A percentile compares a stretch with the other conserved stretches of the same genome.
Evolutionary conservation across 2,329 filamentous ascomycete species (phyloP).

Genomic region (Pyricularia sp.): DNA sequence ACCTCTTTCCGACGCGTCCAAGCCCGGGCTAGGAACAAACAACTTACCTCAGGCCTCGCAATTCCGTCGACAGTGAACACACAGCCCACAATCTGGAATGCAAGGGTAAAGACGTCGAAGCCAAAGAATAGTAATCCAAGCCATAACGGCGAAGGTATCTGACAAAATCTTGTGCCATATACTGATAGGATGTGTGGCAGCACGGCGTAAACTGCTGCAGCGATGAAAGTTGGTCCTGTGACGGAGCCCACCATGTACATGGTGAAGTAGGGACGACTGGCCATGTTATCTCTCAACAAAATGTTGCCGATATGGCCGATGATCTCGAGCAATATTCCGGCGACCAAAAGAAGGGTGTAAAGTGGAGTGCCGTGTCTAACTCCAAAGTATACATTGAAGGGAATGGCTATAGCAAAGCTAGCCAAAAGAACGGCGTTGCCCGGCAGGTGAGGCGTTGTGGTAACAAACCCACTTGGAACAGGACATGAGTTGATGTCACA

Average conservation of each 20-base stretch:
- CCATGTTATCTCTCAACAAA: slow-evolving; percentile 7
- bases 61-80: slow-evolving; percentile 24
- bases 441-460: slow-evolving; percentile 21
- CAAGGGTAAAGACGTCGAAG: slow-evolving; percentile 21
- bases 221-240: slow-evolving; percentile 32
- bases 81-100: slow-evolving; percentile 23
- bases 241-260: slow-evolving; percentile 33
- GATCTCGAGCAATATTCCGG: slow-evolving; percentile 8
- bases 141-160: slow-evolving; percentile 20
- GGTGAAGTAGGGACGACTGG: slow-evolving; percentile 17
- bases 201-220: slow-evolving; percentile 28
- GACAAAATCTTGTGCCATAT: slow-evolving; percentile 29
- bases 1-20: background rate
- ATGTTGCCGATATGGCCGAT: slow-evolving; percentile 9
- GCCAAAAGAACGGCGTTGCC: slow-evolving; percentile 28
- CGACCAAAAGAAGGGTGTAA: slow-evolving; percentile 5
- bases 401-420: slow-evolving; percentile 25
- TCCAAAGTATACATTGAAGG: slow-evolving; percentile 23
- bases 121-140: slow-evolving; percentile 20
- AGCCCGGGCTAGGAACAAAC: background rate
- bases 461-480: slow-evolving; percentile 22
- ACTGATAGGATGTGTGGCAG: slow-evolving; percentile 32
- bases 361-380: slow-evolving; percentile 18
- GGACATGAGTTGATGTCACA: slow-evolving; percentile 17
- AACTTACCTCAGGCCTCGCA: slow-evolving; percentile 21